These are phyloP conservation scores for Hordeum pubiflorum DNA, from an alignment of 202 grass and related monocot genomes.

Conservation along the genomic window DNA sequence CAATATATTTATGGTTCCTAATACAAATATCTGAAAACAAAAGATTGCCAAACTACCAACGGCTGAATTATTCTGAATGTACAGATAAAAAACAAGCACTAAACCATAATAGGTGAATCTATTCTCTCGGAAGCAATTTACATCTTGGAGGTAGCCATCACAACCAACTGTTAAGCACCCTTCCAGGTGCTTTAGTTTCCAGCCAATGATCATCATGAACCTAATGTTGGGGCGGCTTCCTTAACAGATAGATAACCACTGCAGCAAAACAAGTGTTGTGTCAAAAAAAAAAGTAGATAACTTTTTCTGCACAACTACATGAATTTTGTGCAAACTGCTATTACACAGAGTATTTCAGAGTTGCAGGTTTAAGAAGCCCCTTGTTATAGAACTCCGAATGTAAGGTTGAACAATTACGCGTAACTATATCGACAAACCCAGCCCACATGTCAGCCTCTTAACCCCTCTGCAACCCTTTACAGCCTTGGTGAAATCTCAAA, in stretches of 20 bases:
- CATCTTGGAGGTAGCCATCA: conserved; percentile 30
- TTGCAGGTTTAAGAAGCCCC: background rate
- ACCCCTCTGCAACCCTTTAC: background rate
- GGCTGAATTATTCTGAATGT: conserved; percentile 38
- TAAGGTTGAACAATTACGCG: background rate
- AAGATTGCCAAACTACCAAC: conserved; percentile 24
- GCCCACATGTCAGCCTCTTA: background rate
- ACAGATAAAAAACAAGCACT: conserved; percentile 45
- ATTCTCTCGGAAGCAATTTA: conserved; percentile 48
- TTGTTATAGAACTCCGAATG: background rate
- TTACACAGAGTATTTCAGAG: background rate
- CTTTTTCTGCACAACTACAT: background rate
- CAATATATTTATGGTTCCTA: conserved; percentile 28
- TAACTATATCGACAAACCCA: background rate
- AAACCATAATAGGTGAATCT: conserved; percentile 35
- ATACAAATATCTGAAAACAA: conserved; percentile 40
- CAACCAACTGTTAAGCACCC: conserved; percentile 26
- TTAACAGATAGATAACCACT: conserved; percentile 28
- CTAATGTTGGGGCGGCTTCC: conserved; percentile 17
- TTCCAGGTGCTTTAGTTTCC: conserved; percentile 31
- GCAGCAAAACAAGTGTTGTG: background rate
- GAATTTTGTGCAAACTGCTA: background rate
- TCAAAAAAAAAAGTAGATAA: conserved; percentile 8
- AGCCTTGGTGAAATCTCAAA: background rate
- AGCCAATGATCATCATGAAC: conserved; percentile 33